These are phyloP conservation scores for Sherardia arvensis DNA, from an alignment of 257 asterid species.

Conservation along the genomic window DNA sequence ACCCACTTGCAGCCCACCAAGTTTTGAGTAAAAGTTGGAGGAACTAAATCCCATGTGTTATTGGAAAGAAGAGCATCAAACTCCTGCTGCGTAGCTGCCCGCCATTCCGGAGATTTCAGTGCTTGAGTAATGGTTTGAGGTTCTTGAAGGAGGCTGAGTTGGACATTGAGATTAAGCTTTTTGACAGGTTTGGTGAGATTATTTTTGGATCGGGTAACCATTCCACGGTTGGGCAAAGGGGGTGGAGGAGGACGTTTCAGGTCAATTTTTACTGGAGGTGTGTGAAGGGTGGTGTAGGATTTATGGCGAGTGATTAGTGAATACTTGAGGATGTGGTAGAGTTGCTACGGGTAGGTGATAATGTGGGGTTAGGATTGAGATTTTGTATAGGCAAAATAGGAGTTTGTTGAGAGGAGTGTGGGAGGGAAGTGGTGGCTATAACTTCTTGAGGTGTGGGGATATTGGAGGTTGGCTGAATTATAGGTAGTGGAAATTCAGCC, in stretches of 20 bases:
- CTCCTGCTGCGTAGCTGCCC: not conserved
- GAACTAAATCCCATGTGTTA: not conserved
- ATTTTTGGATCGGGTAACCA: not conserved
- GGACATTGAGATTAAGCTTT: not conserved
- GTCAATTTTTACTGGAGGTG: not conserved
- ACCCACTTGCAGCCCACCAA: constrained; percentile 1
- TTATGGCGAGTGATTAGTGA: no score
- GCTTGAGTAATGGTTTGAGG: not conserved
- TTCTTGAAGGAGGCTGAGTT: not conserved
- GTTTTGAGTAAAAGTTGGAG: not conserved
- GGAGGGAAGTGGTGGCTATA: no score
- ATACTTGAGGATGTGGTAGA: no score
- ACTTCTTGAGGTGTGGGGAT: no score
- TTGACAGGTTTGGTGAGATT: not conserved
- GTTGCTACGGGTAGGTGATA: no score
- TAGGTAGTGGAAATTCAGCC: no score
- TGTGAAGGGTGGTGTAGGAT: no score
- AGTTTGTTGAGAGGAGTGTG: no score
- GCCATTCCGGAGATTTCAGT: not conserved
- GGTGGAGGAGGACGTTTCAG: not conserved
- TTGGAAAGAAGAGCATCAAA: not conserved
- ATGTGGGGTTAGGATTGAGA: no score
- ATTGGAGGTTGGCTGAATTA: no score
- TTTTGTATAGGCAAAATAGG: no score
- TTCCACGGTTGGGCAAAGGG: not conserved